Conservation (phyloP, 2,329 filamentous ascomycete species). For the Aspergillus sp. region DNA sequence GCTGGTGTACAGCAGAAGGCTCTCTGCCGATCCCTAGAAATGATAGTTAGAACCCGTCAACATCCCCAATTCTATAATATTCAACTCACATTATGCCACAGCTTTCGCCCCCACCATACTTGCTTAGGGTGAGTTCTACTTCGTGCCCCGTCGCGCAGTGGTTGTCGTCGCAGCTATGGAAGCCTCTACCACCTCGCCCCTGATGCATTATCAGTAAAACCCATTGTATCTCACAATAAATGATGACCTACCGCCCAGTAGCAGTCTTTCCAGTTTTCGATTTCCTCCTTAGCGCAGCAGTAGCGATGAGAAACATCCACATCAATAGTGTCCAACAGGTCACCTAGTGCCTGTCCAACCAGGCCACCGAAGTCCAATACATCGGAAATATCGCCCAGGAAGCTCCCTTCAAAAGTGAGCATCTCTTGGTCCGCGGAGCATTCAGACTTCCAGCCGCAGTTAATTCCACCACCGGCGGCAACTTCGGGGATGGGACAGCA, state of each 20-base stretch:
- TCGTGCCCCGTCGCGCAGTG: slow-evolving; percentile 2
- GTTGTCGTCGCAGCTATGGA: slow-evolving; percentile 6
- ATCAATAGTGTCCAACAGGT: neutral
- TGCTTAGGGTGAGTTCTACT: neutral
- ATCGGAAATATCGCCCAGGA: neutral
- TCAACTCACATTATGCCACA: neutral
- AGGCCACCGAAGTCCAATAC: neutral
- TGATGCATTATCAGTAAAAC: neutral
- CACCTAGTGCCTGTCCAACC: slow-evolving; percentile 1
- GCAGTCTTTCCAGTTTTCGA: slow-evolving; percentile 11
- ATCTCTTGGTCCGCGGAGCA: slow-evolving; percentile 7
- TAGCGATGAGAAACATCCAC: neutral
- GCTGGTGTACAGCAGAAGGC: slow-evolving; percentile 12
- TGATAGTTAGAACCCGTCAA: neutral
- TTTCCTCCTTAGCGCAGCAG: slow-evolving; percentile 8
- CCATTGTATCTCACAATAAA: no score
- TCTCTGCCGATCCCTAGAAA: slow-evolving; percentile 1
- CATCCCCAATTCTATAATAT: neutral
- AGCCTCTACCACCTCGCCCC: neutral
- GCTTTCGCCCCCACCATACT: slow-evolving; percentile 9
- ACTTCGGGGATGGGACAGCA: slow-evolving; percentile 10
- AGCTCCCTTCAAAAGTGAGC: slow-evolving; percentile 6
- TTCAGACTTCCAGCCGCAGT: slow-evolving; percentile 8
- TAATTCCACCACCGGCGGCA: slow-evolving; percentile 9
- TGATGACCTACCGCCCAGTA: slow-evolving; percentile 7